These are phyloP conservation scores for Plasmodium yoelii DNA, from an alignment of 169 alveolate species.

Conservation along the genomic window DNA sequence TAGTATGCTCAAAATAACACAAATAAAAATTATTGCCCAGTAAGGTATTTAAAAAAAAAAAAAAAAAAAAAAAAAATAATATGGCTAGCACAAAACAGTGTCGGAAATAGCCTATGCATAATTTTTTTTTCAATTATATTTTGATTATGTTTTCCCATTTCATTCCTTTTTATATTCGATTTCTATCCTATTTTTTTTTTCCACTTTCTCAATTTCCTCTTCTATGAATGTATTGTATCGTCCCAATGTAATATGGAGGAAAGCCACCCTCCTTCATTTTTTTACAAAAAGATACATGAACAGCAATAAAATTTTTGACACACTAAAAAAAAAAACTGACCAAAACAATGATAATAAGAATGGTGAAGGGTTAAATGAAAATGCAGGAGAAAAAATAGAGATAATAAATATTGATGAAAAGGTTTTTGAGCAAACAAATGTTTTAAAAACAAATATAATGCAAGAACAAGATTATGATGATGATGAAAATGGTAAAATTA, in stretches of 20 bases:
- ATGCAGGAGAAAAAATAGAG: constrained; percentile 36
- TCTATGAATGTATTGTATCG: neutral
- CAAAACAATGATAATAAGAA: neutral
- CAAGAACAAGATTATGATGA: constrained; percentile 5
- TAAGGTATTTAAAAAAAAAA: no score
- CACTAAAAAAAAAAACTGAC: constrained; percentile 14
- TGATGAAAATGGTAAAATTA: constrained; percentile 7
- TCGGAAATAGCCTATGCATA: no score
- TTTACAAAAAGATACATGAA: constrained; percentile 28
- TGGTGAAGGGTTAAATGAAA: neutral
- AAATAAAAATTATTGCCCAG: no score
- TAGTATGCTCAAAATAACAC: no score
- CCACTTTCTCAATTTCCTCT: neutral
- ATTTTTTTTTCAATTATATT: no score
- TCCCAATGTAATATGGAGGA: no score
- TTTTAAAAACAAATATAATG: constrained; percentile 7
- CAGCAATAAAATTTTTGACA: constrained; percentile 51
- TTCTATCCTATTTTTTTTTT: neutral
- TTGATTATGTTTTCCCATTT: no score
- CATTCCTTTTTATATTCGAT: neutral
- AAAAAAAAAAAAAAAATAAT: no score
- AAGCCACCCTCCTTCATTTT: neutral
- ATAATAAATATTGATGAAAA: constrained; percentile 60
- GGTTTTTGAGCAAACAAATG: constrained; percentile 8
- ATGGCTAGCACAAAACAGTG: no score